Conservation (phyloP, 2,329 filamentous ascomycete genomes). For the Orbilia blumenaviensis region DNA sequence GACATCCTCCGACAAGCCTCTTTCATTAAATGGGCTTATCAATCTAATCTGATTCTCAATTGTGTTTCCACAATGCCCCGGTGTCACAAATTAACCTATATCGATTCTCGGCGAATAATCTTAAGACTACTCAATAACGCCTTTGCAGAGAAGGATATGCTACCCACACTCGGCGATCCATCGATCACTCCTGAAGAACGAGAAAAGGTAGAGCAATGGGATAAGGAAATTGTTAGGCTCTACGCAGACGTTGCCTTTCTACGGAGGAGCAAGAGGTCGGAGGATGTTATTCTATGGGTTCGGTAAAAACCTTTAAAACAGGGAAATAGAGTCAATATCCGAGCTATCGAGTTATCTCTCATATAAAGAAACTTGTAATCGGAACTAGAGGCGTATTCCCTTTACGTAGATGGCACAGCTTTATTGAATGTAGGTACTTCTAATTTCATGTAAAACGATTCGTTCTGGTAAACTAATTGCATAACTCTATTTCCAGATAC, state of each 20-base stretch:
- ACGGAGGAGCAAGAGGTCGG: background rate
- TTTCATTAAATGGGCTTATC: no score
- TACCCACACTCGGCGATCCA: slow-evolving; percentile 5
- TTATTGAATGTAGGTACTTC: no score
- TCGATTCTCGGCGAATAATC: slow-evolving; percentile 30
- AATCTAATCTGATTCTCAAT: background rate
- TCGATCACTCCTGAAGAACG: slow-evolving; percentile 16
- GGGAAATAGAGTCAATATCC: background rate
- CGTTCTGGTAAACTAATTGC: no score
- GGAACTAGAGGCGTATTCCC: no score
- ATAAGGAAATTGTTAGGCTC: slow-evolving; percentile 16
- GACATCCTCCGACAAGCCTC: no score
- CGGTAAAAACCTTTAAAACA: background rate
- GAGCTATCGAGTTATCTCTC: no score
- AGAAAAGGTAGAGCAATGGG: background rate
- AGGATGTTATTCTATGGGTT: slow-evolving; percentile 36
- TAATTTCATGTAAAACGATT: no score
- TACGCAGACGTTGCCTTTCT: slow-evolving; percentile 24
- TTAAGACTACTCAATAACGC: slow-evolving; percentile 28
- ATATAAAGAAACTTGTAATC: no score
- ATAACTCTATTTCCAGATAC: no score
- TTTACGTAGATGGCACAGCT: no score
- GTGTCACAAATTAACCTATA: slow-evolving; percentile 37
- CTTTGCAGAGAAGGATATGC: slow-evolving; percentile 22
- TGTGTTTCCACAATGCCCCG: slow-evolving; percentile 22